phyloP scores from a whole-genome alignment of 306 rosid species.

The Cotoneaster glaucophyllus region DNA sequence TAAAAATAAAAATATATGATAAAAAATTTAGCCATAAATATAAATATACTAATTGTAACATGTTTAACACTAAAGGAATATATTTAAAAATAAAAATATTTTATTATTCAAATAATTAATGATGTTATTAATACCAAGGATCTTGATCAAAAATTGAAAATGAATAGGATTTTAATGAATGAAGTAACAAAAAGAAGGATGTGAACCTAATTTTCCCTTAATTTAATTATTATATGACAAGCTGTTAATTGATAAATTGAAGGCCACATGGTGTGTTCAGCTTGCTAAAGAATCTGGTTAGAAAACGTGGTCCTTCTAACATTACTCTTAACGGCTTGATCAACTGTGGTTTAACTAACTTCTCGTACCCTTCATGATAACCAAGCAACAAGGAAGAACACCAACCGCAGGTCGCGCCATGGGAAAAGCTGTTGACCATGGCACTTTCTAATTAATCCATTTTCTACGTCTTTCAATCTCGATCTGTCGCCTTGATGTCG shows the following conservation, averaged over 20 bases:
- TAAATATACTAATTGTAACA: no score
- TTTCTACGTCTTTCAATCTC: background rate
- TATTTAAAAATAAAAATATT: no score
- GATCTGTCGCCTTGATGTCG: background rate
- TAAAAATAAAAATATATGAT: no score
- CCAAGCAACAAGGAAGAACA: background rate
- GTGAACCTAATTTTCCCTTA: no score
- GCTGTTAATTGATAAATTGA: background rate
- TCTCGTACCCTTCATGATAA: slow-evolving; percentile 1
- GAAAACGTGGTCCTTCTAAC: background rate
- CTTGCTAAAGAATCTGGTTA: background rate
- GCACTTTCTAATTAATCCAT: background rate
- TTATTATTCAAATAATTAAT: no score
- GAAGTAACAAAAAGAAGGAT: no score
- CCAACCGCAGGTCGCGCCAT: background rate
- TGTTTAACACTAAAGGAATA: no score
- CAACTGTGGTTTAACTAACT: slow-evolving; percentile 9
- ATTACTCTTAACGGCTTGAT: background rate
- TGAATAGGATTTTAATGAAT: no score
- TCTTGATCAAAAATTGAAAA: no score
- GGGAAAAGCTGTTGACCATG: slow-evolving; percentile 1
- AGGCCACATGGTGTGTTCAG: background rate
- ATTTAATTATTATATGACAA: background rate
- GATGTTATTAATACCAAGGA: no score
- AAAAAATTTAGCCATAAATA: no score